Percentiles rank a stretch among this genome's conserved stretches.
Evolutionary conservation across 2,329 filamentous ascomycete genomes (phyloP).

Genomic region (Cordyceps pruinosa): DNA sequence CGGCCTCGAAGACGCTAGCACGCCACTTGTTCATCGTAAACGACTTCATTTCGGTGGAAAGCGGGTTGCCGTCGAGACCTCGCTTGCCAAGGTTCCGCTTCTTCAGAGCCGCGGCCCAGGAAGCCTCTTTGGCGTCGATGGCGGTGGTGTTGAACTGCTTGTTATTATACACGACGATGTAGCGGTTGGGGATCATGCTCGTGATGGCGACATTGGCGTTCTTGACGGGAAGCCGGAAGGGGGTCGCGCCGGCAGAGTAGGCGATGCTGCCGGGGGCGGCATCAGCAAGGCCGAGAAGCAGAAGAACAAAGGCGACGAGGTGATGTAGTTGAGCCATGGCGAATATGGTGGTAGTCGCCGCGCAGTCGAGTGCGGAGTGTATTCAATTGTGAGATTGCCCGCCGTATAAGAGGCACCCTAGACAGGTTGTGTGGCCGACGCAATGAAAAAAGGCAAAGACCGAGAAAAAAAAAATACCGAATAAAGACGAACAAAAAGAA

Average conservation of each 20-base stretch:
- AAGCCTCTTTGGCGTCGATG: slow-evolving; percentile 43
- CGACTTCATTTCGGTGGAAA: slow-evolving; percentile 41
- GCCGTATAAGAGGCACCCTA: background rate
- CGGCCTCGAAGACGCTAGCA: slow-evolving; percentile 46
- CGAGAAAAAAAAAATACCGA: slow-evolving; percentile 10
- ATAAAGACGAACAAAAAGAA: slow-evolving; percentile 14
- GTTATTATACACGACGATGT: slow-evolving; percentile 63
- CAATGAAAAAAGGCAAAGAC: slow-evolving; percentile 15
- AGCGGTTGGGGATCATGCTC: slow-evolving; percentile 48
- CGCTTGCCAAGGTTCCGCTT: slow-evolving; percentile 53
- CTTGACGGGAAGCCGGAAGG: slow-evolving; percentile 38
- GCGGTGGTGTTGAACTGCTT: slow-evolving; percentile 40
- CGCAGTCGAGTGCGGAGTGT: background rate
- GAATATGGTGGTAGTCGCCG: background rate
- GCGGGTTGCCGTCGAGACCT: slow-evolving; percentile 35
- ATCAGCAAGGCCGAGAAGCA: slow-evolving; percentile 18
- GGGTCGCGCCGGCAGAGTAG: slow-evolving; percentile 16
- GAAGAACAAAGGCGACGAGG: background rate
- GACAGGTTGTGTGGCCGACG: background rate
- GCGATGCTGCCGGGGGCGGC: slow-evolving; percentile 19
- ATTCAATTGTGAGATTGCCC: slow-evolving; percentile 10
- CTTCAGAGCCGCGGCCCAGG: slow-evolving; percentile 41
- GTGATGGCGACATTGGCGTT: slow-evolving; percentile 45
- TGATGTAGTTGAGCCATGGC: slow-evolving; percentile 6
- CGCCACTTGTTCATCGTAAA: slow-evolving; percentile 45